Base-by-base conservation (phyloP, 2,329 filamentous ascomycete genomes). In the Alternaria sp. region DNA sequence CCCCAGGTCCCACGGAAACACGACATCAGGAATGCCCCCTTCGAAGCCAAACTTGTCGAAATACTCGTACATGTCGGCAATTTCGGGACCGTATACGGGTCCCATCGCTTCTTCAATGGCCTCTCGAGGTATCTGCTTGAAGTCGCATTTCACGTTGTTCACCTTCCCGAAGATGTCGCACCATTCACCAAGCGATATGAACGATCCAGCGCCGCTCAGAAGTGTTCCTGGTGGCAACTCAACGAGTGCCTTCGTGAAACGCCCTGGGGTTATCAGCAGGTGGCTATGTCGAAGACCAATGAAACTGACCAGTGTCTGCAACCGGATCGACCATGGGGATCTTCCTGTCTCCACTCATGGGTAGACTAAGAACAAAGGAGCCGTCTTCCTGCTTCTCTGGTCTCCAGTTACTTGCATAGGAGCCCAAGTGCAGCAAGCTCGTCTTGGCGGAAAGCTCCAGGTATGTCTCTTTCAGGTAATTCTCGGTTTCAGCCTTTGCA, bases 401-500 rank as follows among this genome's bases (percentile, higher is more conserved):
- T 14, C 46, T 69, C 70, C 68, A 76, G 58, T 77, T 76, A 18
- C 44, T 66, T 15, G 59, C 61, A 63, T 67, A 78, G 10, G 68
- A 41, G 4, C 71, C 75, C 59, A 76, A 15, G 49, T 74, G 69
- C 57, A 78, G 14, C 10, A 69, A 64, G 53, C 72, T 76, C 15
- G 73, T 76, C 64, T 75, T 78, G 7, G 58, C 66, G 33, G 61
- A 70, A 41, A 77, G 55, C 25, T 69, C 66, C 11, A 73, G 72
- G 44, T 73, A 68, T 26, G 79, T 70, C 1, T 70, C 58, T 33
- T 77, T 78, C 64, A 83, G 79, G 45, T 78, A 80, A 20, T 75
- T 71, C 58, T 83, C 81, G 2, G 80, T 74, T 6, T 65, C 63
- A 49, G 75, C 75, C 69, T 85, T 85, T 45, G 65, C 71, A n/a